These are phyloP conservation scores for Phoma sp. DNA, from an alignment of 2,329 filamentous ascomycete genomes.

Conservation along the genomic window DNA sequence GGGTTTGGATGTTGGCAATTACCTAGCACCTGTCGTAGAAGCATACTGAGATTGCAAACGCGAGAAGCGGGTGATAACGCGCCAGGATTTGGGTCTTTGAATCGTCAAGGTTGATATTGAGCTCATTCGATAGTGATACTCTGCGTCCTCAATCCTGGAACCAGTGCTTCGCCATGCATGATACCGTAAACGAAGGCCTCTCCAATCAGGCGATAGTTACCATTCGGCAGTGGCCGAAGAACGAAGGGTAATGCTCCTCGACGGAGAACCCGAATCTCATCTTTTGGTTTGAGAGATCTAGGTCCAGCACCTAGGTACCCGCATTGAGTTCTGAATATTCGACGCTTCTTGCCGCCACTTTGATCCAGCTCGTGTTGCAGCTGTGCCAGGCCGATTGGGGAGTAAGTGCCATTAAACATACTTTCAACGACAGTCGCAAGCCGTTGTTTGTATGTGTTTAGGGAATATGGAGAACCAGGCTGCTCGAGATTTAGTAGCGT, in stretches of 20 bases:
- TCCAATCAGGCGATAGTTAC: conserved; percentile 28
- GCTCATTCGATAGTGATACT: conserved; percentile 22
- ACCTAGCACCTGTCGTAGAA: conserved; percentile 10
- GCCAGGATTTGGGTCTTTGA: neutral
- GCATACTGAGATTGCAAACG: neutral
- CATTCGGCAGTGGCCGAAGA: conserved; percentile 22
- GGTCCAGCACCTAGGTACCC: conserved; percentile 32
- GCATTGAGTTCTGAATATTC: conserved; percentile 28
- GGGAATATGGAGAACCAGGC: conserved; percentile 21
- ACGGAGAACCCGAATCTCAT: conserved; percentile 32
- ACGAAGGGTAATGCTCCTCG: conserved; percentile 25
- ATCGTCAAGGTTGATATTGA: neutral
- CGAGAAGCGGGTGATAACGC: neutral
- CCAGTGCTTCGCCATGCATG: conserved; percentile 31
- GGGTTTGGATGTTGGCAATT: conserved; percentile 11
- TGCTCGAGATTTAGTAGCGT: conserved; percentile 32
- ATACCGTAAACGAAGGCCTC: conserved; percentile 36
- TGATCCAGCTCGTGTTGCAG: conserved; percentile 38
- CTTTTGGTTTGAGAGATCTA: conserved; percentile 24
- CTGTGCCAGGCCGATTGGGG: conserved; percentile 34
- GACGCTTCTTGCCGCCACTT: conserved; percentile 27
- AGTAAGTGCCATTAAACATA: conserved; percentile 39
- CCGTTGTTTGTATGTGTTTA: conserved; percentile 25
- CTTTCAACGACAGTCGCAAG: conserved; percentile 26
- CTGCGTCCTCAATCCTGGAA: conserved; percentile 14